Conservation (phyloP, 306 rosid species). For the Chamaecrista fasciculata region DNA sequence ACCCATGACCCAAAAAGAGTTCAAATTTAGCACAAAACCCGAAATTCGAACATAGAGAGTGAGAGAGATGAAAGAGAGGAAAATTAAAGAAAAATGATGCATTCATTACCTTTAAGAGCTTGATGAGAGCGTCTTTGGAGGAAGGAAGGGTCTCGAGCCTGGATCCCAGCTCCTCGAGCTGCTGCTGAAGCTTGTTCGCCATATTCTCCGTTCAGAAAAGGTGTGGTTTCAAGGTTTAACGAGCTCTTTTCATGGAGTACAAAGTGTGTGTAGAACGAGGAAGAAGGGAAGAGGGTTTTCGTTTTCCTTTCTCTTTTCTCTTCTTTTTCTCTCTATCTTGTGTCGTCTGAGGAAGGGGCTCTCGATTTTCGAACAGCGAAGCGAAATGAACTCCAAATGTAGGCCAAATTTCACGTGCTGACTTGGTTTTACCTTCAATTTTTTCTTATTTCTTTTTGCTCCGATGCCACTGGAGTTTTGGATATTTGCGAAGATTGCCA, state of each 20-base stretch:
- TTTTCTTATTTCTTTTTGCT: neutral
- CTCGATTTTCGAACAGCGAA: conserved; percentile 48
- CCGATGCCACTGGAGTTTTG: neutral
- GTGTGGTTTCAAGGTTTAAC: conserved; percentile 32
- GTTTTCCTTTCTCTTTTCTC: neutral
- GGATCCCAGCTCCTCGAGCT: conserved; percentile 94
- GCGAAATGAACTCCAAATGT: conserved; percentile 39
- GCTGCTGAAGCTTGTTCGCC: conserved; percentile 70
- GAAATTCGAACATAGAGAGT: neutral
- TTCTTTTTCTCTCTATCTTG: conserved; percentile 13
- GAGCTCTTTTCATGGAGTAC: conserved; percentile 44
- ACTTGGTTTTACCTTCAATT: neutral
- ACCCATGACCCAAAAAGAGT: neutral
- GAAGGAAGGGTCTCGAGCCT: conserved; percentile 64
- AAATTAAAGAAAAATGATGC: conserved; percentile 27
- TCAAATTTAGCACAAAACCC: conserved; percentile 8
- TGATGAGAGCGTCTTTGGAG: conserved; percentile 55
- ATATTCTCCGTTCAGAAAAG: conserved; percentile 38
- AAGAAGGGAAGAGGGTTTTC: conserved; percentile 29
- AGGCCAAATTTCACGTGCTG: conserved; percentile 35
- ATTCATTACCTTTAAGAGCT: conserved; percentile 61
- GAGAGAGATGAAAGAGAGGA: neutral
- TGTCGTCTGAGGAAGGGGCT: neutral
- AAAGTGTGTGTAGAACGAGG: conserved; percentile 1
- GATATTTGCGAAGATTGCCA: neutral